Base-by-base conservation (phyloP, 495 filamentous ascomycete genomes). In the Neurospora sp. region DNA sequence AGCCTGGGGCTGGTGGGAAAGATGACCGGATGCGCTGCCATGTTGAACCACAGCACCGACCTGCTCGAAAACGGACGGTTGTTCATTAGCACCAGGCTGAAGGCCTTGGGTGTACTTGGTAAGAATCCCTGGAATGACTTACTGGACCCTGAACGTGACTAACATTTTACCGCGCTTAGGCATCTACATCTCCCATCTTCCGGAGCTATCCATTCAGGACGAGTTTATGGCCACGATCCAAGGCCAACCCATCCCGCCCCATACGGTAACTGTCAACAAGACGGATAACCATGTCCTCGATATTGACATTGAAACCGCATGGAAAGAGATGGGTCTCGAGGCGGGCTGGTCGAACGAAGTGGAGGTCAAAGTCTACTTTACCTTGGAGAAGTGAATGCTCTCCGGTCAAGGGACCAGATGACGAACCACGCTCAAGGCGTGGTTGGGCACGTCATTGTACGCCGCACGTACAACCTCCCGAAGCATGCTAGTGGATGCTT, bases 291-390 rank as follows among this genome's bases (percentile, higher is more conserved):
- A 85, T 73, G 87, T 99, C 9, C 80, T 99, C 38, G 89, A 91
- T 48, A 86, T 98, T 38, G 92, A 98, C 84, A 78, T 94, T 9
- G 87, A 90, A 72, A 81, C 79, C 40, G 96, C 96, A 3, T 98
- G 94, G 93, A 89, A 88, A 37, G 88, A 90, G 74, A 85, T 94
- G 85, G 88, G 86, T 0, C 80, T 96, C 45, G 78, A 89, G 73
- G 84, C 88, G 45, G 90, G 92, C 20, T 97, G 93, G 92, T 91
- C 89, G 68, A 97, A 97, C 75, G 94, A 98, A 79, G 88, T 93
- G 40, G 84, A 87, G 45, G 85, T 97, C 22, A 89, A 92, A 80
- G 81, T 97, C 10, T 91, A 84, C 73, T 84, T 88, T 70, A 75
- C 76, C 16, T 14, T 78, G 71, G 69, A 74, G 44, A 74, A 72